Conservation (phyloP, 2,329 filamentous ascomycete genomes). For the Microdochium nivale region DNA sequence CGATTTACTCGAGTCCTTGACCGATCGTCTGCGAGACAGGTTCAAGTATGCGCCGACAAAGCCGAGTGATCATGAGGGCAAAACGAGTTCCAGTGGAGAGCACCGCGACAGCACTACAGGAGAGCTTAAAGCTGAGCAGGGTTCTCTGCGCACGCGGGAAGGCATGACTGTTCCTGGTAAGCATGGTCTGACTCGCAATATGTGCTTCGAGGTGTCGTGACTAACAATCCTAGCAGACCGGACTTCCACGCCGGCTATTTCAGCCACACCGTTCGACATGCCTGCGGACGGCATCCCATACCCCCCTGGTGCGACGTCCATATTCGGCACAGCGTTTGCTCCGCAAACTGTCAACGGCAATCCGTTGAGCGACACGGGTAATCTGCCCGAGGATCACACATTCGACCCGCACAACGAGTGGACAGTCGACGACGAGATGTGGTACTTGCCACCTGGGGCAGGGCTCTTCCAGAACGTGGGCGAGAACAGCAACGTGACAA, state of each 20-base stretch:
- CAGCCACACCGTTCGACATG: constrained; percentile 54
- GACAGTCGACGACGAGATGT: constrained; percentile 52
- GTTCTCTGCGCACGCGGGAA: constrained; percentile 15
- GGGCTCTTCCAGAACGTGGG: constrained; percentile 58
- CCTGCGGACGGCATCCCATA: constrained; percentile 46
- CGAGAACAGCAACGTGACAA: constrained; percentile 49
- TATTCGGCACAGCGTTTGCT: constrained; percentile 41
- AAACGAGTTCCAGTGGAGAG: constrained; percentile 12
- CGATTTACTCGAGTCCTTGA: constrained; percentile 71
- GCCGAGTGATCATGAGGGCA: constrained; percentile 26
- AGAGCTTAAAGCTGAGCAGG: constrained; percentile 16
- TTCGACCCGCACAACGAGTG: constrained; percentile 41
- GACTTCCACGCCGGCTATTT: constrained; percentile 41
- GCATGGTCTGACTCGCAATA: constrained; percentile 3
- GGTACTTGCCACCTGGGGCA: constrained; percentile 56
- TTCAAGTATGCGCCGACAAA: constrained; percentile 59
- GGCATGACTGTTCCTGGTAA: constrained; percentile 18
- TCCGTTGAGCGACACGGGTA: not conserved
- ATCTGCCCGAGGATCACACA: constrained; percentile 26
- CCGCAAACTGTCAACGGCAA: constrained; percentile 19
- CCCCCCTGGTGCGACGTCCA: constrained; percentile 34
- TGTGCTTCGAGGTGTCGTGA: not conserved
- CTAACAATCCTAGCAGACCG: constrained; percentile 21
- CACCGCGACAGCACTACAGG: constrained; percentile 20
- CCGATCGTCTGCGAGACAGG: constrained; percentile 62